Conservation (phyloP, 2,329 filamentous ascomycete genomes). For the Alternaria gansuensis region DNA sequence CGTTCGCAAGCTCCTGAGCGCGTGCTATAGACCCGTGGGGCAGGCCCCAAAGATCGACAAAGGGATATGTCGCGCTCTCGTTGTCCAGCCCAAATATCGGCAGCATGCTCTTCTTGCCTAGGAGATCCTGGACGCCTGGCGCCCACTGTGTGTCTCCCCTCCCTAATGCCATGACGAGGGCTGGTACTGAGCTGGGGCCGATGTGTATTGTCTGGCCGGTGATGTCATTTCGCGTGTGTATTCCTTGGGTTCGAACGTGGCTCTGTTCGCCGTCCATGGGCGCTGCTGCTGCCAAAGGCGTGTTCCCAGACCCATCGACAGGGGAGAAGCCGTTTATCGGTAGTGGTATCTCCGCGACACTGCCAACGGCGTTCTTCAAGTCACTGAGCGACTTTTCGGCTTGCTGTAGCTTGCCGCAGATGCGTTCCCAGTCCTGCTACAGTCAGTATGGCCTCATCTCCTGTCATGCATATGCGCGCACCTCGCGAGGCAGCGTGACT, state of each 20-base stretch:
- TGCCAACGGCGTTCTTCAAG: constrained; percentile 53
- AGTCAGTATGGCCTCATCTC: constrained; percentile 29
- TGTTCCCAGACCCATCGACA: constrained; percentile 41
- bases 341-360: constrained; percentile 48
- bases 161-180: constrained; percentile 64
- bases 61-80: constrained; percentile 70
- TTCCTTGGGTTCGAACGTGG: constrained; percentile 62
- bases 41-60: constrained; percentile 70
- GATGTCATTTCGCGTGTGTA: constrained; percentile 68
- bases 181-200: constrained; percentile 68
- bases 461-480: constrained; percentile 26
- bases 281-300: constrained; percentile 46
- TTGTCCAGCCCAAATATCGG: constrained; percentile 71
- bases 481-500: constrained; percentile 53
- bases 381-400: constrained; percentile 60
- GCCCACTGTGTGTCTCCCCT: constrained; percentile 56
- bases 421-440: constrained; percentile 57
- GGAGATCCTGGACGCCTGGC: constrained; percentile 64
- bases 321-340: constrained; percentile 48
- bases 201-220: constrained; percentile 69
- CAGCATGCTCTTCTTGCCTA: constrained; percentile 67
- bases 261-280: constrained; percentile 51
- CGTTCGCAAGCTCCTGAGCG: constrained; percentile 66
- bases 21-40: constrained; percentile 67
- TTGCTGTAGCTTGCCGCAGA: constrained; percentile 59